Evolutionary conservation across 495 filamentous ascomycete species (phyloP), one percentile per base, ranked within the genome.

Genomic region (Trichoderma asperelloides): DNA sequence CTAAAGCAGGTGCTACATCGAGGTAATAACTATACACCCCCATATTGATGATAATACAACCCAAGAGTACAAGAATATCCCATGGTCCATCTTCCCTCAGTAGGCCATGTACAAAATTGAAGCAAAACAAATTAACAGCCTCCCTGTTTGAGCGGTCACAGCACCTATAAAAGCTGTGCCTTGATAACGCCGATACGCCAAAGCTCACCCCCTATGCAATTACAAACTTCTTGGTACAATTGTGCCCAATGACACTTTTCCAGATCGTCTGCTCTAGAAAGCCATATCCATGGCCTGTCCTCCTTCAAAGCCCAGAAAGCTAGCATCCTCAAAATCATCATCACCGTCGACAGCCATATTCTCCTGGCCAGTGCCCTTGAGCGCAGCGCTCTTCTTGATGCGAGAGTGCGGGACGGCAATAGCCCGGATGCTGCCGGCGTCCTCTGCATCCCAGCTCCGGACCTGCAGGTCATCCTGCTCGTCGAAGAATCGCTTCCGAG

Each of bases 281-380:
- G 25, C 28, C 55, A 60, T 28, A 25, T 60, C 55, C 55, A 60
- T 60, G 9, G 23, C 16, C 55, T 30, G 30, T 18, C 28, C 55
- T 18, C 2, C 16, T 13, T 60, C 23, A 30, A 74, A 74, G 67
- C 81, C 80, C 66, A 86, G 67, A 66, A 86, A 86, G 12, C 78
- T 74, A 13, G 82, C 83, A 67, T 86, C 84, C 67, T 79, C 80
- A 71, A 85, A 86, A 70, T 86, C 83, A 51, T 71, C 71, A 62
- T 70, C 74, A 3, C 18, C 41, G 18, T 45, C 41, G 12, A 76
- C 68, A 25, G 76, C 72, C 60, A 75, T 67, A 43, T 75, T 81
- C 71, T 81, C 78, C 68, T 80, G 76, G 66, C 55, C 39, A n/a
- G 33, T 12, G 55, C 70, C 66, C 51, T 47, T 55, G 64, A 40